Conservation (phyloP, 306 rosid genomes). For the Gastrolobium villosum region DNA sequence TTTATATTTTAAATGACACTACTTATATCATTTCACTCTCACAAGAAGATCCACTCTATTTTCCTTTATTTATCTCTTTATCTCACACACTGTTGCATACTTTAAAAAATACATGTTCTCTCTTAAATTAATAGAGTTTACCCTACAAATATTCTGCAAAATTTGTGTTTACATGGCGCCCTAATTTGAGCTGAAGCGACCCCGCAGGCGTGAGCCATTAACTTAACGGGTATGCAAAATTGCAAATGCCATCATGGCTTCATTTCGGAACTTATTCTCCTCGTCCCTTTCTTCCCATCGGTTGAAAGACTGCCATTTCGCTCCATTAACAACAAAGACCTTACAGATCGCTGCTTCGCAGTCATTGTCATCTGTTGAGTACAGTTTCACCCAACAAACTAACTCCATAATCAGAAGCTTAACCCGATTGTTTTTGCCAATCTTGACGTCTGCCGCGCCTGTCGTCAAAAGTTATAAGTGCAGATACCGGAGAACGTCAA, state of each 20-base stretch:
- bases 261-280: constrained; percentile 51
- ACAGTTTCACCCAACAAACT: background rate
- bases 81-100: too few species aligned
- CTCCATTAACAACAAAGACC: constrained; percentile 20
- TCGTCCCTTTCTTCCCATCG: constrained; percentile 41
- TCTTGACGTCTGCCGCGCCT: constrained; percentile 29
- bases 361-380: background rate
- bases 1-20: too few species aligned
- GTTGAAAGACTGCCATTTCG: constrained; percentile 38
- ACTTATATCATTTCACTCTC: too few species aligned
- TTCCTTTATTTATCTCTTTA: too few species aligned
- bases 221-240: background rate
- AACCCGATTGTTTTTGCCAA: background rate
- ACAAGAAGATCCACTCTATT: too few species aligned
- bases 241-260: constrained; percentile 38
- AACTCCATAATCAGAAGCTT: background rate
- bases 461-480: constrained; percentile 3
- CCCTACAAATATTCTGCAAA: too few species aligned
- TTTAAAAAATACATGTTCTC: too few species aligned
- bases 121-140: too few species aligned
- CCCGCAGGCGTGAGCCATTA: background rate
- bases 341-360: constrained; percentile 10
- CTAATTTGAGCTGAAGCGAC: background rate
- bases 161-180: background rate
- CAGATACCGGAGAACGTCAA: constrained; percentile 21